Conservation (phyloP, 192 early-diverging fungal species). For the Linderina pennispora region DNA sequence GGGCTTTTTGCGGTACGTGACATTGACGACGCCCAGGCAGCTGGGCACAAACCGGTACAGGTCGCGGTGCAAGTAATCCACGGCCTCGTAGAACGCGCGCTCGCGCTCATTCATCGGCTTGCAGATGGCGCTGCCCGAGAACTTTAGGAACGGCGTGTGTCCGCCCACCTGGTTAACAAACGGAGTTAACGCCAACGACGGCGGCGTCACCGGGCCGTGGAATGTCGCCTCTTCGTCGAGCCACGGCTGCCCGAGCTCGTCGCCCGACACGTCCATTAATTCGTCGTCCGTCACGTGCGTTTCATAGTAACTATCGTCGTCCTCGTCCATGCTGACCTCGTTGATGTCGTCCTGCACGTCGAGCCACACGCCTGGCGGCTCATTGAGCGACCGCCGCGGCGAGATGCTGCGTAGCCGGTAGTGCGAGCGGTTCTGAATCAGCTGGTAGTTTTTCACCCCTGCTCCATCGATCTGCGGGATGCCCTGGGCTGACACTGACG, state of each 20-base stretch:
- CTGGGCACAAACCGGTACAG: constrained; percentile 85
- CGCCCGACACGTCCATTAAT: constrained; percentile 8
- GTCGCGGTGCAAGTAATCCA: constrained; percentile 68
- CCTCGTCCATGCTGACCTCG: constrained; percentile 2
- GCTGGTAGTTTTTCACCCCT: constrained; percentile 17
- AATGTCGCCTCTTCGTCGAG: constrained; percentile 1
- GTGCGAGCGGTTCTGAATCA: constrained; percentile 25
- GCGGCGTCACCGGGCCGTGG: constrained; percentile 34
- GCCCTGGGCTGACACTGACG: not conserved
- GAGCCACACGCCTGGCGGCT: constrained; percentile 46
- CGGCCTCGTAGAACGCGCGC: constrained; percentile 82
- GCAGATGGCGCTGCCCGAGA: constrained; percentile 95
- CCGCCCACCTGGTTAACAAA: constrained; percentile 94
- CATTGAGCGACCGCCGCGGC: constrained; percentile 25
- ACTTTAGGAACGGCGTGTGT: constrained; percentile 90
- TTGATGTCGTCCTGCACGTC: constrained; percentile 35
- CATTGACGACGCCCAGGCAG: constrained; percentile 92
- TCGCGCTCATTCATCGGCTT: constrained; percentile 87
- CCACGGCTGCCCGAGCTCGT: constrained; percentile 1
- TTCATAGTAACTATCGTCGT: constrained; percentile 1
- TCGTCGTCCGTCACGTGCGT: too few species aligned
- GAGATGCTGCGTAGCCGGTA: constrained; percentile 27
- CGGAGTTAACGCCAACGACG: constrained; percentile 64
- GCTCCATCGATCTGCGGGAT: not conserved
- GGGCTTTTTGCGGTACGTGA: constrained; percentile 60